phyloP scores from a whole-genome alignment of 768 basidiomycete genomes.

The Mycena capillaripes region DNA sequence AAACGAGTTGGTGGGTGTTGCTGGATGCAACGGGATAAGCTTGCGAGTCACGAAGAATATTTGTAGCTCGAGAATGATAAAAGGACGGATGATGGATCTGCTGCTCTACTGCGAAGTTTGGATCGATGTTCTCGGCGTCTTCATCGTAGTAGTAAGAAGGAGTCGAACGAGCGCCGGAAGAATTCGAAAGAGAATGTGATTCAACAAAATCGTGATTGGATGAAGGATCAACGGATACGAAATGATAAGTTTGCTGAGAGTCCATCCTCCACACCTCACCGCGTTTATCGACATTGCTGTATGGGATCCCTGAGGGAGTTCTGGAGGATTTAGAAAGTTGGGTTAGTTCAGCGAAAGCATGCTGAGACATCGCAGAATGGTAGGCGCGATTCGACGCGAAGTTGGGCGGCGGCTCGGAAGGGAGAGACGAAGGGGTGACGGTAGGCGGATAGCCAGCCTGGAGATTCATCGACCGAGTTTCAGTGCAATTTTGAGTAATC shows the following conservation, averaged over 20 bases:
- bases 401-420: neutral
- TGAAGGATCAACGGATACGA: neutral
- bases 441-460: neutral
- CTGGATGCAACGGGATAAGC: constrained; percentile 7
- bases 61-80: neutral
- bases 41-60: constrained; percentile 30
- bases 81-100: neutral
- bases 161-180: constrained; percentile 23
- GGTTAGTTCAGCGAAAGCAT: neutral
- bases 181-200: neutral
- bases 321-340: neutral
- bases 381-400: constrained; percentile 3
- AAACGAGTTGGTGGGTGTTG: neutral
- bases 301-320: too few species aligned
- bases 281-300: neutral
- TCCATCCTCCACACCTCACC: neutral
- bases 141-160: constrained; percentile 32
- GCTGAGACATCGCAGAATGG: constrained; percentile 2
- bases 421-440: neutral
- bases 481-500: neutral
- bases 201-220: neutral
- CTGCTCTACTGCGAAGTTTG: neutral
- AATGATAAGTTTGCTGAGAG: neutral
- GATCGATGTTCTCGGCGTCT: constrained; percentile 36
- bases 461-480: neutral